These are phyloP conservation scores for Sphaerulina vaccinii DNA, from an alignment of 2,329 filamentous ascomycete species.

Conservation along the genomic window DNA sequence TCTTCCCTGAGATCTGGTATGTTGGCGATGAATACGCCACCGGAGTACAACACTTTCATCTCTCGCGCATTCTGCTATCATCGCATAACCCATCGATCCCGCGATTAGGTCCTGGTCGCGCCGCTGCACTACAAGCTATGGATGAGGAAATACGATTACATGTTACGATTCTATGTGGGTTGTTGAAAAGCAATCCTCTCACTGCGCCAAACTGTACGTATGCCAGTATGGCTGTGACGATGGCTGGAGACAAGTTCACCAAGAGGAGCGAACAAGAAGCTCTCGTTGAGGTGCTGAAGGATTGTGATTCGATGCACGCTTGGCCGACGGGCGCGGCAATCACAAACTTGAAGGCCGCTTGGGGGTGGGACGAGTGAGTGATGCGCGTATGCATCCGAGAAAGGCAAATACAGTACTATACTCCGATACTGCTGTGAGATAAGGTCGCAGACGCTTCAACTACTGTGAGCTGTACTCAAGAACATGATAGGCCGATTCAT, in stretches of 20 bases:
- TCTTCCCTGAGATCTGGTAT: conserved; percentile 61
- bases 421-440: too few species aligned
- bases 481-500: too few species aligned
- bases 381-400: too few species aligned
- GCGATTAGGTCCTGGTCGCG: conserved; percentile 46
- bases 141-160: conserved; percentile 48
- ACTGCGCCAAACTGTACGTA: conserved; percentile 55
- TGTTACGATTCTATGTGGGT: conserved; percentile 58
- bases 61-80: conserved; percentile 57
- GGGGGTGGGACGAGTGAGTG: conserved; percentile 44
- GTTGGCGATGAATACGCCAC: conserved; percentile 58
- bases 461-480: too few species aligned
- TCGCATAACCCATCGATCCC: conserved; percentile 58
- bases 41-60: conserved; percentile 60
- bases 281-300: conserved; percentile 48
- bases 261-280: conserved; percentile 50
- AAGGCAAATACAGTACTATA: too few species aligned
- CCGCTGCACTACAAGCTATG: conserved; percentile 42
- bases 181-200: conserved; percentile 56
- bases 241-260: conserved; percentile 51
- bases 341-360: conserved; percentile 49
- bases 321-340: conserved; percentile 54
- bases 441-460: too few species aligned
- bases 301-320: conserved; percentile 52
- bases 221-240: conserved; percentile 36